Evolutionary conservation across 495 filamentous ascomycete species (phyloP), one percentile per base, ranked within the genome.

Genomic region (Podospora pseudocomata): DNA sequence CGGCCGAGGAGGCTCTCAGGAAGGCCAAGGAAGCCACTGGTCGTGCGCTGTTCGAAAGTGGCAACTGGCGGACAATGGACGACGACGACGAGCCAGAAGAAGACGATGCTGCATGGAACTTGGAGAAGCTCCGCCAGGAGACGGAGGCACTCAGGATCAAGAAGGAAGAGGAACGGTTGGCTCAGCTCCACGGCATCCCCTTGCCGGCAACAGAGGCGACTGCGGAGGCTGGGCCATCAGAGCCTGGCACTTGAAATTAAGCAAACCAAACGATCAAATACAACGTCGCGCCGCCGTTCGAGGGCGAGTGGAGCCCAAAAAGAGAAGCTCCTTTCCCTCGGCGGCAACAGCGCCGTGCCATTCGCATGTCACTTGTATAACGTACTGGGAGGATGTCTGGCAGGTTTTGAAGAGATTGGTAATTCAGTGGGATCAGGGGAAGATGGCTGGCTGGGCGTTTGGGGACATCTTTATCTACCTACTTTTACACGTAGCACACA

Each of bases 21-120:
- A 84, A 89, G 77, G 91, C 92, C 69, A 98, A 97, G 84, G 95
- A 99, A 72, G 93, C 92, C 19, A 99, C 96, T 30, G 95, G 95
- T 71, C 86, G 94, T 79, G 90, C 92, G 28, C 81, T 99, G 80
- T 99, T 99, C 78, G 95, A 99, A 80, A 92, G 91, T 78, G 95
- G 95, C 71, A 93, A 94, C 78, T 99, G 96, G 96, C 83, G 87
- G 67, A 85, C 80, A 62, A 88, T 87, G 60, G 89, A 88, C 23
- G 88, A 88, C 13, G 86, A 86, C 44, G 86, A 87, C n/a, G 87
- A 85, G 4, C 84, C 84, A 6, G 84, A 83, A 28, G 85, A 83
- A 5, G 86, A 86, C 62, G 88, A 89, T 23, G 87, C 84, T 60
- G 78, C 79, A 23, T 97, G 89, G 86, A 93, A 97, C 79, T 80